phyloP scores from a whole-genome alignment of 2,329 filamentous ascomycete species.

The Paracoccidioides lutzii region DNA sequence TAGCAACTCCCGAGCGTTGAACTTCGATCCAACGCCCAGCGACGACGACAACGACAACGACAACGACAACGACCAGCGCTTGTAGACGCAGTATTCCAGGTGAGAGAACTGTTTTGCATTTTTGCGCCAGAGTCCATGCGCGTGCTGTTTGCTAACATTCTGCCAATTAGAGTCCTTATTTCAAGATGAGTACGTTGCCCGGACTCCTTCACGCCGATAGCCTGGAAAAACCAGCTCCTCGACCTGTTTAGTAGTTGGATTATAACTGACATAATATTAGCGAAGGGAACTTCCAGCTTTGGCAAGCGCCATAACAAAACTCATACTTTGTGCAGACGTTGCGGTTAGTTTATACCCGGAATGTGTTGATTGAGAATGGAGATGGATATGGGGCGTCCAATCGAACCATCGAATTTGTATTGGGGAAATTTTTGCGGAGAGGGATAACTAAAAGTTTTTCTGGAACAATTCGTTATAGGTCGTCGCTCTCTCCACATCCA shows the following conservation, averaged over 20 bases:
- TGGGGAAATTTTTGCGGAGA: not conserved
- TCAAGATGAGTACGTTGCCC: slow-evolving; percentile 46
- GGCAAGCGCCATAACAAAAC: slow-evolving; percentile 92
- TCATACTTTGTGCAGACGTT: slow-evolving; percentile 96
- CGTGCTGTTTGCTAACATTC: slow-evolving; percentile 16
- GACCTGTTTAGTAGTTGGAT: slow-evolving; percentile 10
- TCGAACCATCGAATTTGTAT: not conserved
- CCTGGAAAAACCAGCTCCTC: slow-evolving; percentile 13
- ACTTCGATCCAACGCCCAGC: slow-evolving; percentile 27
- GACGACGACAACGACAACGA: slow-evolving; percentile 27
- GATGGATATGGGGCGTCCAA: not conserved
- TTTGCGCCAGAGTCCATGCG: slow-evolving; percentile 1
- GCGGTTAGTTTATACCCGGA: slow-evolving; percentile 55
- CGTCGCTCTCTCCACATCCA: slow-evolving; percentile 97
- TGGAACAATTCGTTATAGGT: slow-evolving; percentile 41
- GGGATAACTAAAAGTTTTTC: slow-evolving; percentile 8
- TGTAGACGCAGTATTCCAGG: slow-evolving; percentile 33
- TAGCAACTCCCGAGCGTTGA: slow-evolving; percentile 23
- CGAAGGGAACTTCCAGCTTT: slow-evolving; percentile 60
- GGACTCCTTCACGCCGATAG: slow-evolving; percentile 12
- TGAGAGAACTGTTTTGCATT: slow-evolving; percentile 15
- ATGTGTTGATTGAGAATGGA: slow-evolving; percentile 7
- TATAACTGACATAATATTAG: slow-evolving; percentile 40
- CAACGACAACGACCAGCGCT: slow-evolving; percentile 33
- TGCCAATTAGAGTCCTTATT: slow-evolving; percentile 32